Percentiles rank a stretch among this genome's conserved stretches.
Conservation (phyloP, 2,329 filamentous ascomycete species). For the Esteya vermicola region DNA sequence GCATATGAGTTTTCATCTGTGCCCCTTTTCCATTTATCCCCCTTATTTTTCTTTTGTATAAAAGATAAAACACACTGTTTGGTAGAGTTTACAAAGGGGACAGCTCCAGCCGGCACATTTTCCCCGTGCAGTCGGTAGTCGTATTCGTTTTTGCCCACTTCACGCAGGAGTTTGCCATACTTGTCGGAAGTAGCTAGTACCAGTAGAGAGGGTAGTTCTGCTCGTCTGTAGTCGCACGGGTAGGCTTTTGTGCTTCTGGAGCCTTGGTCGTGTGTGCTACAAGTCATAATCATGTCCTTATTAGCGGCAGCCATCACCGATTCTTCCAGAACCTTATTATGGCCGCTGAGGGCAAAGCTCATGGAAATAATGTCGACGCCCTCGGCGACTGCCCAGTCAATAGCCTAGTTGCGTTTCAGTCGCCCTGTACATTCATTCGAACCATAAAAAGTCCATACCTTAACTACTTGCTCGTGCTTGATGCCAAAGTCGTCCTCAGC, state of each 20-base stretch:
- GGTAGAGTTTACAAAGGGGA: slow-evolving; percentile 5
- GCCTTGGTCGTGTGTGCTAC: slow-evolving; percentile 7
- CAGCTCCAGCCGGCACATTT: slow-evolving; percentile 4
- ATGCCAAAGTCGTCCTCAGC: too few species aligned
- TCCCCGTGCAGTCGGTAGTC: slow-evolving; percentile 4
- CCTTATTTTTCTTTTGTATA: too few species aligned
- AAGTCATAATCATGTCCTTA: slow-evolving; percentile 2
- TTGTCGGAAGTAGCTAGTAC: slow-evolving; percentile 4
- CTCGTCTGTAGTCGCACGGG: neutral
- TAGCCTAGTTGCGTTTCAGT: too few species aligned
- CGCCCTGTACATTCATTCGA: too few species aligned
- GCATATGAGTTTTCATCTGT: too few species aligned
- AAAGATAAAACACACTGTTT: too few species aligned
- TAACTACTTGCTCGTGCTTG: too few species aligned
- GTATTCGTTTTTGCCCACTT: slow-evolving; percentile 2
- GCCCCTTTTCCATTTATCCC: too few species aligned
- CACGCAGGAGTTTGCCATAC: slow-evolving; percentile 5
- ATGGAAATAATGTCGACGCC: slow-evolving; percentile 8
- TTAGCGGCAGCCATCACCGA: neutral
- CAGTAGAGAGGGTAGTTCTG: neutral
- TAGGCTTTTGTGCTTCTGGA: neutral
- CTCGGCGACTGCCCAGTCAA: slow-evolving; percentile 4
- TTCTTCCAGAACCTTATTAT: neutral
- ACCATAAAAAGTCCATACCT: too few species aligned
- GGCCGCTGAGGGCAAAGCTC: slow-evolving; percentile 5